Evolutionary conservation across 2,329 filamentous ascomycete species (phyloP).

Genomic region (Penicillium sp.): DNA sequence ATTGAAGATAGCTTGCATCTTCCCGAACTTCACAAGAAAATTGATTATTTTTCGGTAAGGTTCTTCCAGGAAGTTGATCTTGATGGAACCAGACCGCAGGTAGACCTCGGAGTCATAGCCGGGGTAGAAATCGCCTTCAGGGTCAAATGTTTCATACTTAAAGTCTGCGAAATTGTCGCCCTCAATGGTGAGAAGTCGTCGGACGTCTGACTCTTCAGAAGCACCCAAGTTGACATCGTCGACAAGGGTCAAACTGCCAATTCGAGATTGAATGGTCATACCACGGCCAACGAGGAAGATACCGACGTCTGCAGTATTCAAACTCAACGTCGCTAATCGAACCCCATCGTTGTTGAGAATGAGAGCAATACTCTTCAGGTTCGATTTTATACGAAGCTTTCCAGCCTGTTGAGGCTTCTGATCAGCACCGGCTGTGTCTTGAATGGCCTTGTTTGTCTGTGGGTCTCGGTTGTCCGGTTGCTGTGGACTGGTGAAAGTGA

Average conservation of each 20-base stretch:
- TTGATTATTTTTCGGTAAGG: constrained; percentile 97
- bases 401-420: constrained; percentile 49
- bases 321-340: constrained; percentile 82
- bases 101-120: constrained; percentile 93
- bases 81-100: constrained; percentile 88
- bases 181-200: constrained; percentile 88
- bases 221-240: constrained; percentile 94
- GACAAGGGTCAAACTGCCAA: constrained; percentile 83
- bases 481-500: constrained; percentile 75
- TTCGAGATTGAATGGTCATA: constrained; percentile 80
- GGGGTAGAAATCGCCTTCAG: constrained; percentile 72
- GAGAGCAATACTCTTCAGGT: constrained; percentile 87
- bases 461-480: constrained; percentile 43
- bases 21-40: constrained; percentile 97
- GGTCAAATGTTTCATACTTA: constrained; percentile 92
- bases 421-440: constrained; percentile 27
- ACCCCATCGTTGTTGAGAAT: constrained; percentile 98
- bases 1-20: constrained; percentile 99
- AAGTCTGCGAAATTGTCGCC: constrained; percentile 95
- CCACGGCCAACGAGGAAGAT: constrained; percentile 82
- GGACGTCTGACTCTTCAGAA: constrained; percentile 72
- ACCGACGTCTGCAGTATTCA: constrained; percentile 88
- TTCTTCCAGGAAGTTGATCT: constrained; percentile 94
- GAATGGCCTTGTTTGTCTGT: constrained; percentile 30
- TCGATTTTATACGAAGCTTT: constrained; percentile 89